Evolutionary conservation across 257 asterid genomes (phyloP).

Genomic region (Nicotiana tabacum): DNA sequence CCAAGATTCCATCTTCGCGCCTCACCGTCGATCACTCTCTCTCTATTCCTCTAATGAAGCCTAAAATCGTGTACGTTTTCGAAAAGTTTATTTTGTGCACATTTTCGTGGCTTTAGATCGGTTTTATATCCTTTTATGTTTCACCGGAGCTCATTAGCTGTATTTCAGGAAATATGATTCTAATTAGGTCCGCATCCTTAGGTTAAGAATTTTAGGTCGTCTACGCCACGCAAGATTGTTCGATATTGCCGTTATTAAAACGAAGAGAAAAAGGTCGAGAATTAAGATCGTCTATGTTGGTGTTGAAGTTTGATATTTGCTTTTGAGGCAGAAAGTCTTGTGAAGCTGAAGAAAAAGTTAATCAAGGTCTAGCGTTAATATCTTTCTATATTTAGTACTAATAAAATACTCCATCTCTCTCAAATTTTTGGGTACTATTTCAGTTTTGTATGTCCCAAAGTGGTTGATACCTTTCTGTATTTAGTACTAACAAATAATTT

Average conservation of each 20-base stretch:
- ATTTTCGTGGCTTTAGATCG: neutral
- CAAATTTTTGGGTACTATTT: neutral
- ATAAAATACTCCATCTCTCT: neutral
- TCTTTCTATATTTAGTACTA: neutral
- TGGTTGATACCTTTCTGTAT: too few species aligned
- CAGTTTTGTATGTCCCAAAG: neutral
- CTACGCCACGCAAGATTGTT: too few species aligned
- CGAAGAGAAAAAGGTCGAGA: neutral
- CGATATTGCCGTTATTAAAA: neutral
- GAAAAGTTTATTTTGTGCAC: neutral
- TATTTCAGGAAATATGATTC: neutral
- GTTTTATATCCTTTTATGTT: neutral
- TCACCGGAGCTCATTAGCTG: neutral
- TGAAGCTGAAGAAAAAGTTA: neutral
- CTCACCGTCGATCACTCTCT: conserved; percentile 76
- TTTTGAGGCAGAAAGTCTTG: neutral
- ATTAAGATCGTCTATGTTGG: neutral
- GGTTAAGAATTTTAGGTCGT: neutral
- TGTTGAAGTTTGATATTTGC: neutral
- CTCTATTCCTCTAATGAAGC: conserved; percentile 59
- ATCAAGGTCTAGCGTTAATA: neutral
- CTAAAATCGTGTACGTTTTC: conserved; percentile 53
- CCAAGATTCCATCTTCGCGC: conserved; percentile 63
- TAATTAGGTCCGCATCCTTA: neutral
- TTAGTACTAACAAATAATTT: too few species aligned